Evolutionary conservation across 176 grass and related monocot genomes (phyloP), one percentile per base, ranked within the genome.

Genomic region (Eragrostis curvula): DNA sequence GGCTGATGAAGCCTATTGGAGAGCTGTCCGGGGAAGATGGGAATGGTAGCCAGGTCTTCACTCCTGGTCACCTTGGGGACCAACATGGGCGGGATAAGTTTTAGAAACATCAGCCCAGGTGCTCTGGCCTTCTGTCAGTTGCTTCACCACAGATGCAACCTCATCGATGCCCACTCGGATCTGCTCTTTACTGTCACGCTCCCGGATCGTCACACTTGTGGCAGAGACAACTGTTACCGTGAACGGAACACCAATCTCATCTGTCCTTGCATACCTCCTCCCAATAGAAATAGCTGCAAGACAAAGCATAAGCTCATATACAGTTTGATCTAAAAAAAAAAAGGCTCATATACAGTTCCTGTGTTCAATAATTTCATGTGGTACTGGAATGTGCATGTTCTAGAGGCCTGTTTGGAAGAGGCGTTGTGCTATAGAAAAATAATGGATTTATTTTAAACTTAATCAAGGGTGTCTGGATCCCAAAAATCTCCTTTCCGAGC

Each of bases 151-250:
- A 0, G 82, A 96, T 9, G 87, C 79, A 17, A 96, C 90, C 82
- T 93, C 77, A 0, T 79, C 21, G 7, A 90, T 88, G 73, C 36
- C 74, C 21, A 96, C 74, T 17, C 87, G 85, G 45, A 96, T 76
- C 93, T 96, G 90, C 71, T 84, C 87, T 18, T 92, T 96, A 63
- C 87, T 88, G 59, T 96, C 93, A 80, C 89, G 87, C 81, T 92
- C 93, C 2, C 90, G 79, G 79, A 92, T 81, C 0, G 90, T 92
- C 55, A 96, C 85, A 1, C 70, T 85, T 5, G 84, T 83, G 7
- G 74, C 32, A 7, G 90, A 92, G 50, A 90, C 93, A 0, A 96
- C 93, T 6, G 93, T 96, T 61, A 96, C 55, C 0, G 93, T 90
- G 1, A 92, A 95, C 10, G 93, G 87, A 30, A 96, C 93, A 27